Evolutionary conservation across 2,329 filamentous ascomycete species (phyloP).

Genomic region (Paecilomyces dactylethromorphus): DNA sequence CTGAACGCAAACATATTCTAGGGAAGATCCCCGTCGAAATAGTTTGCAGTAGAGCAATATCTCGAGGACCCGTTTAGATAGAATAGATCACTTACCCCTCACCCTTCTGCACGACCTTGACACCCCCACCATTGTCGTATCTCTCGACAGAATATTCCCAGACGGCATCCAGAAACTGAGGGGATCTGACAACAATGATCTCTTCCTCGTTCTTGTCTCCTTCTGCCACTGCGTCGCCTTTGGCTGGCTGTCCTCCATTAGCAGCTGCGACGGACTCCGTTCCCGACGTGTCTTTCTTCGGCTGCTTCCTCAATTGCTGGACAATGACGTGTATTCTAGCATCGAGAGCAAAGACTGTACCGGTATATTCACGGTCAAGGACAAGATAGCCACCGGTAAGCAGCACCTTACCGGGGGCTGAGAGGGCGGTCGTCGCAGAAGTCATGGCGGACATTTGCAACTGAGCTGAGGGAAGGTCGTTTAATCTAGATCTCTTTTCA

Average conservation of each 20-base stretch:
- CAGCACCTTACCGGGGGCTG: constrained; percentile 92
- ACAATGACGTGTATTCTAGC: constrained; percentile 58
- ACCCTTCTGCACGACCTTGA: constrained; percentile 64
- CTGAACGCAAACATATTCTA: background rate
- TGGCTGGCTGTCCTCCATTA: constrained; percentile 5
- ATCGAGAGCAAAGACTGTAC: constrained; percentile 59
- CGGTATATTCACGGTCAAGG: constrained; percentile 79
- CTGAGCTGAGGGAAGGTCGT: background rate
- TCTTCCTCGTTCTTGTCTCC: constrained; percentile 56
- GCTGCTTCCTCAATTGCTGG: constrained; percentile 42
- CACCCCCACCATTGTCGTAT: constrained; percentile 65
- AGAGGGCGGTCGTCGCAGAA: constrained; percentile 52
- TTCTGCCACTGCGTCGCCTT: constrained; percentile 7
- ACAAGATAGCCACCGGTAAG: constrained; percentile 93
- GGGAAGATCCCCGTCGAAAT: background rate
- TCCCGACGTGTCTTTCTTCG: background rate
- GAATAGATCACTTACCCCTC: constrained; percentile 23
- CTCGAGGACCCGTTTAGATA: background rate
- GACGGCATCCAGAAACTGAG: constrained; percentile 78
- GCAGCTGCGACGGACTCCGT: background rate
- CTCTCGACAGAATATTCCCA: constrained; percentile 82
- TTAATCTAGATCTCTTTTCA: background rate
- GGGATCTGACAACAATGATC: constrained; percentile 81
- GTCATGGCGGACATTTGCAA: background rate
- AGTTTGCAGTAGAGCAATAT: background rate